Evolutionary conservation across 345 rosid species (phyloP).

Genomic region (Eucalyptus shirleyi): DNA sequence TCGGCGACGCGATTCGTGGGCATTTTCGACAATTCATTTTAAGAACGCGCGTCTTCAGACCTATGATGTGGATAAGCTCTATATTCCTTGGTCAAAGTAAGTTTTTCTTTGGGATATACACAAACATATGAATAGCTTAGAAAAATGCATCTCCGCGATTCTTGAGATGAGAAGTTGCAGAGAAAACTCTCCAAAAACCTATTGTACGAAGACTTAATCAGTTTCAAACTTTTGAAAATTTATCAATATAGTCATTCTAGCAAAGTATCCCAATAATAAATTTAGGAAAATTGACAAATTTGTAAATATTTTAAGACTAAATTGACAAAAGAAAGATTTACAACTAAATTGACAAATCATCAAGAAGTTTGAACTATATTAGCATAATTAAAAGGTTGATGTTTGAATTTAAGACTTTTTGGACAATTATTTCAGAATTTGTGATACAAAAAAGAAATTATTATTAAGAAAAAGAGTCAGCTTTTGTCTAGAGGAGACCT

Average conservation of each 20-base stretch:
- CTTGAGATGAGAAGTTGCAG: not conserved
- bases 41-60: not conserved
- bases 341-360: not conserved
- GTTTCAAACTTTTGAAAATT: no score
- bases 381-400: rapidly evolving
- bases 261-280: not conserved
- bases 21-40: not conserved
- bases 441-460: no score
- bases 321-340: not conserved
- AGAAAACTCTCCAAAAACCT: no score
- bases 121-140: not conserved
- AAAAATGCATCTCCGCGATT: not conserved
- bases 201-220: no score
- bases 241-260: not conserved
- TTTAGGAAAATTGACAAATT: not conserved
- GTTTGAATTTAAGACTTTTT: no score
- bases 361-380: not conserved
- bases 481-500: not conserved
- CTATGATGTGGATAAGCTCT: not conserved
- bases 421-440: not conserved
- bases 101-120: not conserved
- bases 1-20: not conserved
- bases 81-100: not conserved
- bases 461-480: no score
- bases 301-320: not conserved